These are phyloP conservation scores for Cladosporium sp. DNA, from an alignment of 2,329 filamentous ascomycete species.

Conservation along the genomic window DNA sequence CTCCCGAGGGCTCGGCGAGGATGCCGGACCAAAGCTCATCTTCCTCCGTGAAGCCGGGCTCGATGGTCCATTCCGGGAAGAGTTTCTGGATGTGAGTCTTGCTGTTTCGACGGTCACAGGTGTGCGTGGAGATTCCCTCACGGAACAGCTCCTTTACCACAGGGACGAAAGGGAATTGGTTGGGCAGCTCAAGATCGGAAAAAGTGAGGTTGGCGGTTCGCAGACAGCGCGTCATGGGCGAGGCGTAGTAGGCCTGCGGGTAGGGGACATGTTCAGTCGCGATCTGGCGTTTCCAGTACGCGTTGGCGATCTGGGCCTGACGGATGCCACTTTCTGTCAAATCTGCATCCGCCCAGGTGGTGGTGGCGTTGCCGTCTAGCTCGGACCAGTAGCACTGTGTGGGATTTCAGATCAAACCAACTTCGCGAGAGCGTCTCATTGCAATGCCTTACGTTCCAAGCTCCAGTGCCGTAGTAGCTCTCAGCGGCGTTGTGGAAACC, in stretches of 20 bases:
- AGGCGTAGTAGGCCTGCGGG: conserved; percentile 63
- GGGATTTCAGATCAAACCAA: background rate
- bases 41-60: conserved; percentile 56
- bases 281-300: conserved; percentile 57
- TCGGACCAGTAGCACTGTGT: conserved; percentile 57
- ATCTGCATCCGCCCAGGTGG: conserved; percentile 60
- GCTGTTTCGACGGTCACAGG: conserved; percentile 60
- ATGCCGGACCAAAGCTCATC: conserved; percentile 53
- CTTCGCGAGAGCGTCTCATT: conserved; percentile 39
- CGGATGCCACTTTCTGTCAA: conserved; percentile 54
- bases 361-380: conserved; percentile 59
- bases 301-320: conserved; percentile 57
- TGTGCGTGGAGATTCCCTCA: conserved; percentile 64
- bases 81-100: conserved; percentile 50
- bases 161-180: conserved; percentile 51
- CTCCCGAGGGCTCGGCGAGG: conserved; percentile 46
- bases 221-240: conserved; percentile 59
- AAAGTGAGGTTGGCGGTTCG: conserved; percentile 63
- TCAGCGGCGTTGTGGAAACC: conserved; percentile 63
- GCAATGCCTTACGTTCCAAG: conserved; percentile 57
- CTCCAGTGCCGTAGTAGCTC: conserved; percentile 61
- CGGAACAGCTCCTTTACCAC: conserved; percentile 62
- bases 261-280: conserved; percentile 53
- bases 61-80: conserved; percentile 55
- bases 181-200: conserved; percentile 49